Evolutionary conservation across 495 filamentous ascomycete species (phyloP).

Genomic region (Penicillium maclennaniae): DNA sequence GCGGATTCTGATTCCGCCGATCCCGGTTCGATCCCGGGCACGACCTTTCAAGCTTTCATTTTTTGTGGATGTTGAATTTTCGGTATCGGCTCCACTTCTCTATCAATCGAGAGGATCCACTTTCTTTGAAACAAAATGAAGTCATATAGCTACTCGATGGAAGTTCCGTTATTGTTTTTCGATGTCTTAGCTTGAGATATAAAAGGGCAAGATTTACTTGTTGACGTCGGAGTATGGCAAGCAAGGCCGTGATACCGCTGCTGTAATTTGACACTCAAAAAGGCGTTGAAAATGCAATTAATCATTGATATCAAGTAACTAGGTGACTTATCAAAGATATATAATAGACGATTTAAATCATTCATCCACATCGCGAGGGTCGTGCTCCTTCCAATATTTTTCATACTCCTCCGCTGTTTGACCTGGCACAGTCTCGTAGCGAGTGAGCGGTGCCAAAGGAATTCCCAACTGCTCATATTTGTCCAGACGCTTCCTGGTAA

Average conservation of each 20-base stretch:
- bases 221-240: no score
- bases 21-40: constrained; percentile 42
- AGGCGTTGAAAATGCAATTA: neutral
- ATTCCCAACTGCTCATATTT: constrained; percentile 45
- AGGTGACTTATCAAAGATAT: neutral
- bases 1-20: constrained; percentile 37
- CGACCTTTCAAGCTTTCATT: constrained; percentile 20
- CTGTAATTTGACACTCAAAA: neutral
- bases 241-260: no score
- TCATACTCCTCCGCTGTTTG: constrained; percentile 48
- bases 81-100: no score
- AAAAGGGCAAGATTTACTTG: no score
- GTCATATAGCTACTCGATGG: no score
- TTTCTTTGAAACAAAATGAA: no score
- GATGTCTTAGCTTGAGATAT: no score
- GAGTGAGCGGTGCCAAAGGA: constrained; percentile 48
- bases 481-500: constrained; percentile 47
- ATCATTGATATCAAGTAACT: neutral
- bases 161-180: no score
- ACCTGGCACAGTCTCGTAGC: constrained; percentile 41
- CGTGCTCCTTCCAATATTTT: constrained; percentile 40
- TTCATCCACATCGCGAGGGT: constrained; percentile 48
- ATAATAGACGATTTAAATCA: constrained; percentile 8
- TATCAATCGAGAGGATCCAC: no score
- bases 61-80: no score